A percentile compares a stretch with the other conserved stretches of the same genome.
phyloP scores from a whole-genome alignment of 2,329 filamentous ascomycete genomes.

The Neofusicoccum parvum region DNA sequence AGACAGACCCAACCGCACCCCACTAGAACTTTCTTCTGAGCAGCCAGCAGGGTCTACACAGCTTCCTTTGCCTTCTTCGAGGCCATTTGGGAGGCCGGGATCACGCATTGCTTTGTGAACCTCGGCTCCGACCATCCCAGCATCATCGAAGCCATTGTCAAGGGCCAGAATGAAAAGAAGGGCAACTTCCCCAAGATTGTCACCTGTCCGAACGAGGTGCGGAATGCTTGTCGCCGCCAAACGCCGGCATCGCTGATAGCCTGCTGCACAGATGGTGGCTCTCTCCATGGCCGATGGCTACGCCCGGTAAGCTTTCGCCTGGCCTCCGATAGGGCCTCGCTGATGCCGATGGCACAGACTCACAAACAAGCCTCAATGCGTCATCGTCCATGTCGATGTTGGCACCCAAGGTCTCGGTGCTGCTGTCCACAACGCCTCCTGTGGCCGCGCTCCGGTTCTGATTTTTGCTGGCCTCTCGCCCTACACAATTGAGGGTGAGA shows the following conservation, averaged over 20 bases:
- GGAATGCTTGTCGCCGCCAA: conserved; percentile 23
- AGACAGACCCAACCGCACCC: not conserved
- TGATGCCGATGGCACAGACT: conserved; percentile 43
- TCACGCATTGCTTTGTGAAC: conserved; percentile 61
- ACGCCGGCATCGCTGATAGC: conserved; percentile 14
- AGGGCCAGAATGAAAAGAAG: conserved; percentile 66
- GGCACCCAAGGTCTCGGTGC: conserved; percentile 78
- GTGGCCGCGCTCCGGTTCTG: conserved; percentile 72
- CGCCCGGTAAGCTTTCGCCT: conserved; percentile 44
- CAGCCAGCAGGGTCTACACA: conserved; percentile 56
- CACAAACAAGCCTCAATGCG: conserved; percentile 69
- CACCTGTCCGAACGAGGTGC: conserved; percentile 77
- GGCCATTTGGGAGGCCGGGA: conserved; percentile 66
- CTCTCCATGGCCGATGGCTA: conserved; percentile 84
- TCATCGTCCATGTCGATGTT: conserved; percentile 79
- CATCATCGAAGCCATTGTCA: conserved; percentile 79
- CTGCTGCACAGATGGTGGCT: conserved; percentile 68
- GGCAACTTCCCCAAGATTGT: conserved; percentile 69
- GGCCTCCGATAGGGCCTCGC: not conserved
- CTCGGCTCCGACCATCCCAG: conserved; percentile 73
- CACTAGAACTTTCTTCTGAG: not conserved
- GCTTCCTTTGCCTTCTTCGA: conserved; percentile 83
- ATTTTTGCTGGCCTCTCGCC: conserved; percentile 79
- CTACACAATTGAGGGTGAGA: conserved; percentile 76
- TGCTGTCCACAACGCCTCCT: conserved; percentile 78